Base-by-base conservation (phyloP, 148 eudicot species). In the Cornus florida region DNA sequence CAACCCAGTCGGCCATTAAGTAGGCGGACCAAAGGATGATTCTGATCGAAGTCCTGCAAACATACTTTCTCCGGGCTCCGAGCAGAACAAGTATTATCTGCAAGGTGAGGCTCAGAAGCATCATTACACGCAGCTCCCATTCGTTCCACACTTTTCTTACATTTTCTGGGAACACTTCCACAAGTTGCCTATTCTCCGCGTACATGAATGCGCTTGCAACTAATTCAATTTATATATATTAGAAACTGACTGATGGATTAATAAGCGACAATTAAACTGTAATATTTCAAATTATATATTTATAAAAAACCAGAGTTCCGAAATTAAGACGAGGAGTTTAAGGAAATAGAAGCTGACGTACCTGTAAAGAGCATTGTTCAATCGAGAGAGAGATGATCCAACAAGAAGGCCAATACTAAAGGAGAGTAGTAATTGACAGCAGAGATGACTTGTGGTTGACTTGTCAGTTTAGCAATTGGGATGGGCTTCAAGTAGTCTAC, bases 21-120 rank as follows among this genome's bases (percentile, higher is more conserved):
- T 86, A 86, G 32, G 88, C 83, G 57, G 78, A 77, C 88, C 88
- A 86, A 31, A 86, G 68, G 3, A 16, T 11, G 66, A 86, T 69
- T 67, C 82, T 77, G 28, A 87, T 69, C 70, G 69, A 20, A 48
- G 81, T 80, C 32, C 64, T 62, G 19, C 80, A 80, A 4, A 69
- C 60, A 12, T 69, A 66, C 59, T 86, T 86, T 75, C 88, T 65
- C 33, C 64, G 31, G 70, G 81, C 79, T 32, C 90, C 90, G 24
- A 81, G 41, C 3, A 79, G 7, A 53, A 85, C 67, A 7, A 88
- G 77, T 7, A 64, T 10, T 19, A 88, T 38, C 57, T 88, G 90
- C 53, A 81, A 64, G 33, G 20, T 16, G 43, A 88, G 90, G 77
- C 90, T 88, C n/a, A 75, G 53, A 8, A 83, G 41, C 41, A 88